Percentiles rank a stretch among this genome's conserved stretches.
phyloP scores from a whole-genome alignment of 495 filamentous ascomycete genomes.

The Mycothermus thermophilus region DNA sequence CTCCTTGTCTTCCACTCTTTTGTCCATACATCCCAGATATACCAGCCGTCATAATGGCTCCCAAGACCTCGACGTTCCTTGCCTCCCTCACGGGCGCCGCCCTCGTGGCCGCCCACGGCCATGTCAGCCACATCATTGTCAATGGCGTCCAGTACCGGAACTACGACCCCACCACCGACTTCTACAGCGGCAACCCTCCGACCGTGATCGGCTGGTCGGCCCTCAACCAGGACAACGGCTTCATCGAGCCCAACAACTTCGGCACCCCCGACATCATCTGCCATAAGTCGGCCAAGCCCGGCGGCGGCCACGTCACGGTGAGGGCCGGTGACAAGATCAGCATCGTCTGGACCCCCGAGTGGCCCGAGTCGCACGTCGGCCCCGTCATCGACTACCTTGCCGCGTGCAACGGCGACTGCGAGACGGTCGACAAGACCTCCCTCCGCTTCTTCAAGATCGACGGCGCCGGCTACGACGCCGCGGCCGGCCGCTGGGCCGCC shows the following conservation, averaged over 20 bases:
- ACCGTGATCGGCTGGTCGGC: constrained; percentile 42
- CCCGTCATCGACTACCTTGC: constrained; percentile 68
- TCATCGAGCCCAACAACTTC: constrained; percentile 37
- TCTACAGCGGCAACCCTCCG: constrained; percentile 29
- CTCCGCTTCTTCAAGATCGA: constrained; percentile 70
- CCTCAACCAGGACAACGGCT: constrained; percentile 44
- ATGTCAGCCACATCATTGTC: constrained; percentile 43
- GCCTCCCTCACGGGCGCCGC: constrained; percentile 37
- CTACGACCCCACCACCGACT: constrained; percentile 29
- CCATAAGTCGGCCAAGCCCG: constrained; percentile 30
- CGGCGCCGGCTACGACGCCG: constrained; percentile 44
- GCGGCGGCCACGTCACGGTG: constrained; percentile 25
- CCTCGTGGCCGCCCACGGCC: constrained; percentile 47
- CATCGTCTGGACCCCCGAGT: constrained; percentile 33
- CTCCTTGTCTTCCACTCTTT: background rate
- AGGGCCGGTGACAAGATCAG: constrained; percentile 30
- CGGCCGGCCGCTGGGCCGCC: constrained; percentile 49
- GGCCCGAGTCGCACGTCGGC: constrained; percentile 36
- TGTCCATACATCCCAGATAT: background rate
- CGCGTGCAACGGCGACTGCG: constrained; percentile 56
- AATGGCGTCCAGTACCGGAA: constrained; percentile 39
- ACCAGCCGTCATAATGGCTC: constrained; percentile 9
- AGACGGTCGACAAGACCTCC: constrained; percentile 45
- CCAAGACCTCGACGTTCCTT: constrained; percentile 19
- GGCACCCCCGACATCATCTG: constrained; percentile 36